phyloP scores from a whole-genome alignment of 805 yeast genomes.

The Metschnikowia reukaufii region DNA sequence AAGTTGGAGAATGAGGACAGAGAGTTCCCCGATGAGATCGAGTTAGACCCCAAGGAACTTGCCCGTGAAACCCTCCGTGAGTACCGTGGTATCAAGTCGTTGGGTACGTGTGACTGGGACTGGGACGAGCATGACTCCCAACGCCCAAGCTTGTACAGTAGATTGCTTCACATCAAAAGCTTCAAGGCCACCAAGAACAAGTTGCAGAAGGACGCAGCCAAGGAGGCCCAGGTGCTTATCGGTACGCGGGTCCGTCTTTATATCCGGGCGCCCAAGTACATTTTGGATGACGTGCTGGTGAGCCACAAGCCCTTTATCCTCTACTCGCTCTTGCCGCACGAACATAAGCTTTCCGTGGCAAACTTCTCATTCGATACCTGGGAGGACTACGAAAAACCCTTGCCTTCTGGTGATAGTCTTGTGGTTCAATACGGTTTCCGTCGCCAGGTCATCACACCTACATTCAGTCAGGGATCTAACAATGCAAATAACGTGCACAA shows the following conservation, averaged over 20 bases:
- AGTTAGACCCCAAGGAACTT: conserved; percentile 70
- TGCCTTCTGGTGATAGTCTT: conserved; percentile 77
- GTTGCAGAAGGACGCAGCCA: conserved; percentile 57
- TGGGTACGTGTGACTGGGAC: conserved; percentile 84
- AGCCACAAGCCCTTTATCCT: conserved; percentile 54
- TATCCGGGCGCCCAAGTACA: conserved; percentile 54
- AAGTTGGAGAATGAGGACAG: conserved; percentile 74
- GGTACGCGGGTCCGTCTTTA: conserved; percentile 66
- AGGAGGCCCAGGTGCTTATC: conserved; percentile 41
- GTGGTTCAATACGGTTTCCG: conserved; percentile 93
- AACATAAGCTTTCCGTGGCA: conserved; percentile 80
- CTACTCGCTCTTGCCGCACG: conserved; percentile 79
- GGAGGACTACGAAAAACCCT: conserved; percentile 85
- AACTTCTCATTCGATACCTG: conserved; percentile 82
- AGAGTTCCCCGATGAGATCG: conserved; percentile 95
- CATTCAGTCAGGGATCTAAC: conserved; percentile 76
- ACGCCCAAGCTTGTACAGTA: conserved; percentile 75
- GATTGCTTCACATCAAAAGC: conserved; percentile 71
- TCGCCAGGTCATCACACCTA: conserved; percentile 77
- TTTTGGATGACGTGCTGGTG: conserved; percentile 46
- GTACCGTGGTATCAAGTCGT: conserved; percentile 84
- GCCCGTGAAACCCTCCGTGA: conserved; percentile 74
- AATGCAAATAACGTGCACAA: conserved; percentile 85
- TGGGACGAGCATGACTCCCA: conserved; percentile 76
- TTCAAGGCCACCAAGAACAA: conserved; percentile 74